Base-by-base conservation (phyloP, 768 basidiomycete genomes). In the Lactarius vividus region DNA sequence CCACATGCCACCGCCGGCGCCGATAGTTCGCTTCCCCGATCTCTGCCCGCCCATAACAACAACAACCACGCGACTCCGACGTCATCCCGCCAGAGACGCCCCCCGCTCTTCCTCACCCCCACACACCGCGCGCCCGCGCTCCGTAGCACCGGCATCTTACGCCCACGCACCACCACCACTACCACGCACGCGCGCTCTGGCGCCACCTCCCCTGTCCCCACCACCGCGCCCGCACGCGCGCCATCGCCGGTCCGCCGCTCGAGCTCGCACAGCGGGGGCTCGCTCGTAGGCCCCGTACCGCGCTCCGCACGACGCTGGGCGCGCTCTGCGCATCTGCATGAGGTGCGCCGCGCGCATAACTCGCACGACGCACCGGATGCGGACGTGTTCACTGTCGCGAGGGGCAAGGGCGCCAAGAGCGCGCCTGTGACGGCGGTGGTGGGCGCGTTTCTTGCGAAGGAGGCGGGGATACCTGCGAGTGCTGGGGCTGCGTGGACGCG, bases 271-370 rank as follows among this genome's bases (percentile, higher is more conserved):
- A 75, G 74, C 23, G 64, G 72, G 44, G 60, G 67, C 65, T 55
- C 68, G 68, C 42, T 74, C 65, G 42, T 73, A 37, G 77, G 76
- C 18, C 73, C 74, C 49, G 77, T 76, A 6, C 81, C 81, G 59
- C 82, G 82, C 61, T 79, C 79, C 0, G 81, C 83, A 20, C 83
- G 81, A 67, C 80, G 80, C 42, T 87, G 85, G 82, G 88, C 88
- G 26, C 78, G 85, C 42, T 87, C 79, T 0, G 85, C 89, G 3
- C 89, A 91, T 77, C 69, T 90, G 55, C 89, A 91, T 68, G 85
- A 88, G 71, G 83, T 89, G 64, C 81, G 78, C 61, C 53, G 64
- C 26, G 52, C 31, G n/a, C 69, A 53, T 9, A 42, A 55, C 9
- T 23, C n/a, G 1, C 18, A 15, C 16, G 15, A 39, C 15, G 15